Conservation (phyloP, 75 land plant genomes). For the Cryptomeria japonica region DNA sequence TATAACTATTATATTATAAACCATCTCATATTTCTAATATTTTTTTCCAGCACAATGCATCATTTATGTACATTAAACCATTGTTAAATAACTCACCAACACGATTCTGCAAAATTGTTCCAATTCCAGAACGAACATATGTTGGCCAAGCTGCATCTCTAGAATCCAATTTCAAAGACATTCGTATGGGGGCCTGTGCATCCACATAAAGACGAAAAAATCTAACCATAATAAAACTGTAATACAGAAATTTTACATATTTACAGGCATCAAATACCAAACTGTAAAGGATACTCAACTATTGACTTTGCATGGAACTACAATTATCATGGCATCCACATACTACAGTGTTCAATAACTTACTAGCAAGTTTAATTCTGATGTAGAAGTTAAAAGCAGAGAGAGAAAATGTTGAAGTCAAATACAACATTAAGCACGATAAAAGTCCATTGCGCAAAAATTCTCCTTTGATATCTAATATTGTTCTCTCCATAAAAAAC, state of each 20-base stretch:
- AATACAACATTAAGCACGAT: not conserved
- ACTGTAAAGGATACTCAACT: not conserved
- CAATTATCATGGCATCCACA: not conserved
- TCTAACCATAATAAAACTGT: not conserved
- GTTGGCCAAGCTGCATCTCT: constrained; percentile 42
- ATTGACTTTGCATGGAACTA: not conserved
- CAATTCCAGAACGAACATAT: constrained; percentile 62
- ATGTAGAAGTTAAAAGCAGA: not conserved
- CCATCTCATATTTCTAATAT: not conserved
- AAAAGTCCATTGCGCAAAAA: not conserved
- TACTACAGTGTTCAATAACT: not conserved
- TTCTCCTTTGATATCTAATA: not conserved
- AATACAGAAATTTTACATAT: not conserved
- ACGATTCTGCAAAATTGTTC: constrained; percentile 63
- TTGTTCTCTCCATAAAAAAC: not conserved
- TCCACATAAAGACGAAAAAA: not conserved
- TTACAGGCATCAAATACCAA: not conserved
- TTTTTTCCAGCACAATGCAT: not conserved
- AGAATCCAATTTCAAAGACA: constrained; percentile 29
- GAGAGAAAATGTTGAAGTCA: not conserved
- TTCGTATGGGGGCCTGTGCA: constrained; percentile 43
- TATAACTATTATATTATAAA: not conserved
- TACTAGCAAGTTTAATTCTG: not conserved
- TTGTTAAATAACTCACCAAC: constrained; percentile 52
- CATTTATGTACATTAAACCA: not conserved